Conservation (phyloP, 495 filamentous ascomycete species). For the Apodospora peruviana region DNA sequence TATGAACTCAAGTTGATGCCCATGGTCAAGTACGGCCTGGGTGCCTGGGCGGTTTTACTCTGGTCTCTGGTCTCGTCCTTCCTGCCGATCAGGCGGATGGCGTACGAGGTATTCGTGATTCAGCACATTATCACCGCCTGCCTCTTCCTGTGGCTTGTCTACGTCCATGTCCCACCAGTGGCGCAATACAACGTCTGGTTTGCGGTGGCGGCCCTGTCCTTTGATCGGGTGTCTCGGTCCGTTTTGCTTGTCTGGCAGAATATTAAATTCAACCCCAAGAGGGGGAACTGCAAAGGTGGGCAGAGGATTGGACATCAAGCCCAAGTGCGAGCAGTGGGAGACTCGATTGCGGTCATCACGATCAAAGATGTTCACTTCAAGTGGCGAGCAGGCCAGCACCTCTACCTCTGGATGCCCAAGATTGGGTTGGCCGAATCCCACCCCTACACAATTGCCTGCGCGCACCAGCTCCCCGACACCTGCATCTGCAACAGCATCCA, state of each 20-base stretch:
- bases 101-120: conserved; percentile 77
- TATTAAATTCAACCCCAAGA: conserved; percentile 39
- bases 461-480: conserved; percentile 35
- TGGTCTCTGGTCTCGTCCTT: conserved; percentile 67
- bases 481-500: conserved; percentile 59
- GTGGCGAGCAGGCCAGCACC: conserved; percentile 75
- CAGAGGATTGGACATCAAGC: conserved; percentile 51
- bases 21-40: conserved; percentile 63
- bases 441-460: conserved; percentile 71
- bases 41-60: conserved; percentile 65
- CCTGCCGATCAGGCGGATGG: conserved; percentile 59
- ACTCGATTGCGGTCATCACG: conserved; percentile 61
- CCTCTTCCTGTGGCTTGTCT: conserved; percentile 62
- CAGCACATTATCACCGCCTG: conserved; percentile 69
- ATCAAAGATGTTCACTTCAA: conserved; percentile 62
- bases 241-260: conserved; percentile 57
- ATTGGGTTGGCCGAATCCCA: conserved; percentile 68
- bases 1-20: conserved; percentile 57
- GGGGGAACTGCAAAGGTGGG: conserved; percentile 32
- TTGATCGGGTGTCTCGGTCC: conserved; percentile 59
- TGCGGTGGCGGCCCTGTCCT: conserved; percentile 61
- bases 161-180: conserved; percentile 55
- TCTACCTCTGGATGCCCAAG: conserved; percentile 67
- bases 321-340: conserved; percentile 55
- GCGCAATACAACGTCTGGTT: conserved; percentile 64